Evolutionary conservation across 768 basidiomycete species (phyloP).

Genomic region (Floccularia luteovirens): DNA sequence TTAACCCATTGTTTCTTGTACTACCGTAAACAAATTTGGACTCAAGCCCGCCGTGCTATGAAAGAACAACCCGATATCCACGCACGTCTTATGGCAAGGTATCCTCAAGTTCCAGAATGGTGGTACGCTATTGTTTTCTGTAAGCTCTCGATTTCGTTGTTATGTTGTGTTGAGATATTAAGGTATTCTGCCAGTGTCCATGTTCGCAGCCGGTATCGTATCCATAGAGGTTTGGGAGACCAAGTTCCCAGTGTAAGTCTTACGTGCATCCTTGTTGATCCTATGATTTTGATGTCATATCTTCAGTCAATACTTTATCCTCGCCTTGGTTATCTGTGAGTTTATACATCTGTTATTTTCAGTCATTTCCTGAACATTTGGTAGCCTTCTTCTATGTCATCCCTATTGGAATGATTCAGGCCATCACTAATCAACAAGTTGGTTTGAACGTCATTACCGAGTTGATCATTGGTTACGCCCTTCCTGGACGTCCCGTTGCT

Average conservation of each 20-base stretch:
- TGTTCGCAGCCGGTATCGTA: slow-evolving; percentile 64
- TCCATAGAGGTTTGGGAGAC: slow-evolving; percentile 72
- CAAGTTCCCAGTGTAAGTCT: slow-evolving; percentile 60
- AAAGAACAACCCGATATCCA: slow-evolving; percentile 81
- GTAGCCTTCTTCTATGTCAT: slow-evolving; percentile 58
- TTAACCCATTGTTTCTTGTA: slow-evolving; percentile 64
- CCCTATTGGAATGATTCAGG: slow-evolving; percentile 59
- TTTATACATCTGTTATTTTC: background rate
- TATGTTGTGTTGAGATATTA: slow-evolving; percentile 4
- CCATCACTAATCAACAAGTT: slow-evolving; percentile 77
- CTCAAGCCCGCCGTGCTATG: slow-evolving; percentile 61
- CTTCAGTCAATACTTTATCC: slow-evolving; percentile 44
- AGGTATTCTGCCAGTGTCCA: slow-evolving; percentile 26
- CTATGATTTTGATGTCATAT: background rate
- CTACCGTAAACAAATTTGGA: slow-evolving; percentile 76
- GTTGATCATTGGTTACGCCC: slow-evolving; percentile 70
- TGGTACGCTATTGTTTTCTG: slow-evolving; percentile 71
- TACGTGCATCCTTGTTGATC: slow-evolving; percentile 9
- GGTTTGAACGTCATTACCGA: slow-evolving; percentile 74
- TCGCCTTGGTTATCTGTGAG: slow-evolving; percentile 56
- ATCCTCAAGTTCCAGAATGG: slow-evolving; percentile 76
- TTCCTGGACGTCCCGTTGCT: slow-evolving; percentile 72
- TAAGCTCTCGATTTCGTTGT: slow-evolving; percentile 24
- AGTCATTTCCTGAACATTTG: background rate
- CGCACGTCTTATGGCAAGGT: slow-evolving; percentile 71